Evolutionary conservation across 1,284 basidiomycete genomes (phyloP), one percentile per base, ranked within the genome.

Genomic region (Malassezia vespertilionis): DNA sequence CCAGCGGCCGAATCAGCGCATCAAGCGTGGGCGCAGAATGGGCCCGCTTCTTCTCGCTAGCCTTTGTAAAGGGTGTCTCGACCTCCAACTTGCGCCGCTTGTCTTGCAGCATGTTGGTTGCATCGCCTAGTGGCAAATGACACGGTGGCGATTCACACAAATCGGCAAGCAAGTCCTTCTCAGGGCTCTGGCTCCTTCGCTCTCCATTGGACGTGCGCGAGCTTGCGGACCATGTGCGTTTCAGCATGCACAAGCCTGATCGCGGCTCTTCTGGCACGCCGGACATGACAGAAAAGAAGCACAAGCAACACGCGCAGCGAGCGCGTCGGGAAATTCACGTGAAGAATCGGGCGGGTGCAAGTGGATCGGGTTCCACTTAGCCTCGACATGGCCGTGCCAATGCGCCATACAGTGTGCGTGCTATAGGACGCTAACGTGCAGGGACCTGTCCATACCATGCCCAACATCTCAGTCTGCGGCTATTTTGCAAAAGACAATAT

Each of bases 401-500:
- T 51, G 38, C 32, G 36, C 18, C 43, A 51, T 26, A 9, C 7
- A 2, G 48, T 51, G 48, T 51, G 40, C 22, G 48, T 43, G 27
- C 38, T 6, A 12, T 56, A 58, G 58, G n/a, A 53, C 53, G 22
- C 42, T 63, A 30, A 31, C 44, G 35, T n/a, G n/a, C n/a, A n/a
- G n/a, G n/a, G n/a, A n/a, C n/a, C n/a, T n/a, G n/a, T n/a, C n/a
- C n/a, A 52, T 63, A 9, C 59, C 59, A 39, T 63, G 58, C 46
- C 57, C 57, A 15, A 43, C 48, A 36, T 45, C 45, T 7, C 5
- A 22, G 5, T 46, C 55, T 2, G 61, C 59, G 0, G 32, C 37
- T 10, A 57, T 51, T 27, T 46, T 63, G 5, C 49, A 53, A 22
- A 46, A 56, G 10, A 52, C 56, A 34, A 51, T 64, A 35, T 20